A percentile compares a stretch with the other conserved stretches of the same genome.
These are phyloP conservation scores for Pyrenopolyporus hunteri DNA, from an alignment of 495 filamentous ascomycete species.

Conservation along the genomic window DNA sequence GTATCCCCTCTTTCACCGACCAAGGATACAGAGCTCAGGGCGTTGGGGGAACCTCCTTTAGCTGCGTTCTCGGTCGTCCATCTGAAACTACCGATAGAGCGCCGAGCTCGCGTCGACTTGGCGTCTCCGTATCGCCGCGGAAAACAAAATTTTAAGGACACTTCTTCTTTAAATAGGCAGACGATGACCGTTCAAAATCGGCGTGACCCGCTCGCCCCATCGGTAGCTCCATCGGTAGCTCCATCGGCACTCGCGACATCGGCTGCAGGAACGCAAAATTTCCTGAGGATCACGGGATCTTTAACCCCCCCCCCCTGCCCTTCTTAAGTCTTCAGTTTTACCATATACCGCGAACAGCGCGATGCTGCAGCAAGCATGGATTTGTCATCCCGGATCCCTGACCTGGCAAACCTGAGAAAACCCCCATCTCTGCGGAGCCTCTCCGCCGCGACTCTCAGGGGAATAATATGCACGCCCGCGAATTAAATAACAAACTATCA, in stretches of 20 bases:
- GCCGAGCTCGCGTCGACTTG: constrained; percentile 15
- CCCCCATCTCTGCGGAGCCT: constrained; percentile 29
- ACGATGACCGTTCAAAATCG: constrained; percentile 14
- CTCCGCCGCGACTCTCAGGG: constrained; percentile 21
- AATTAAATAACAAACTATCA: constrained; percentile 28
- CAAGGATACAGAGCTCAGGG: not conserved
- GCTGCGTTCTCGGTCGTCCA: constrained; percentile 13
- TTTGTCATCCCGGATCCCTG: constrained; percentile 4
- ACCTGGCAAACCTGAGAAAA: constrained; percentile 1
- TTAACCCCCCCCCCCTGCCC: not conserved
- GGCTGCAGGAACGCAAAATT: constrained; percentile 36
- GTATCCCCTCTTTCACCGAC: constrained; percentile 10
- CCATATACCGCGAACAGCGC: constrained; percentile 19
- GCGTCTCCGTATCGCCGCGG: constrained; percentile 7
- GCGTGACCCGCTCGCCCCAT: constrained; percentile 24
- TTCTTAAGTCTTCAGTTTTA: no score
- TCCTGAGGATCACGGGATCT: constrained; percentile 19
- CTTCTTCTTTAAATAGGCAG: constrained; percentile 6
- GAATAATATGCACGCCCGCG: constrained; percentile 10
- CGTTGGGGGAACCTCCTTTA: no score
- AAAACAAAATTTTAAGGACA: not conserved
- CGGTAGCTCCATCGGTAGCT: no score
- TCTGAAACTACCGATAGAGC: constrained; percentile 21
- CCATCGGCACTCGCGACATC: constrained; percentile 31
- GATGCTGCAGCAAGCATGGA: constrained; percentile 12